Base-by-base conservation (phyloP, 2,329 filamentous ascomycete genomes). In the Purpureocillium takamizusanense region DNA sequence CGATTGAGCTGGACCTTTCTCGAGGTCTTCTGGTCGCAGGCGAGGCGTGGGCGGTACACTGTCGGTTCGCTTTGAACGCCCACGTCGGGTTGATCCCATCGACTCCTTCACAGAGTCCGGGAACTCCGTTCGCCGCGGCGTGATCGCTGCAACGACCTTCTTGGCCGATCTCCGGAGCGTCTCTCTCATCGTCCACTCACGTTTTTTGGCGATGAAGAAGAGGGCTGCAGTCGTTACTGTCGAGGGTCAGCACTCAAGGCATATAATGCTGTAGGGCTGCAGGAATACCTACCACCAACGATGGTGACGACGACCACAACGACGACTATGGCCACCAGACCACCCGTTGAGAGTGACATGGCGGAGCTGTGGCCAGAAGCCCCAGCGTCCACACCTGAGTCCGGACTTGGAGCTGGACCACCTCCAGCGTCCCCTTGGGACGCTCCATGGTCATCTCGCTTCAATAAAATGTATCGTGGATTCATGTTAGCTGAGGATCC, bases 191-290 rank as follows among this genome's bases (percentile, higher is more conserved):
- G 80, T 83, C 86, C 86, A 92, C 59, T 89, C 84, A 34, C 81
- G 77, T 65, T 86, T 88, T 69, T 92, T 92, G 39, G 86, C 83
- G 29, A 90, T 57, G 58, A 81, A 86, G 65, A 84, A 94, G 21
- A 92, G 74, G 3, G 77, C 63, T 3, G 78, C 75, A 27, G 74
- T 81, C 16, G 69, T 70, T 45, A 81, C 83, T 83, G 47, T 31
- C 16, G 4, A 11, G 27, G 36, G 42, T 53, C 37, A 52, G 48
- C 27, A 37, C 11, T 7, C 15, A 15, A 10, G 13, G 16, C 29
- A 11, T 18, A 10, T 12, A 11, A 4, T 17, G 21, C 21, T 25
- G 21, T 29, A 17, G 6, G 36, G n/a, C 21, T 17, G 14, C 18
- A 57, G 33, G 18, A 21, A 32, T 17, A 57, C 76, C 55, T 67